phyloP scores from a whole-genome alignment of 2,329 filamentous ascomycete genomes.

The Pyricularia pennisetigena region DNA sequence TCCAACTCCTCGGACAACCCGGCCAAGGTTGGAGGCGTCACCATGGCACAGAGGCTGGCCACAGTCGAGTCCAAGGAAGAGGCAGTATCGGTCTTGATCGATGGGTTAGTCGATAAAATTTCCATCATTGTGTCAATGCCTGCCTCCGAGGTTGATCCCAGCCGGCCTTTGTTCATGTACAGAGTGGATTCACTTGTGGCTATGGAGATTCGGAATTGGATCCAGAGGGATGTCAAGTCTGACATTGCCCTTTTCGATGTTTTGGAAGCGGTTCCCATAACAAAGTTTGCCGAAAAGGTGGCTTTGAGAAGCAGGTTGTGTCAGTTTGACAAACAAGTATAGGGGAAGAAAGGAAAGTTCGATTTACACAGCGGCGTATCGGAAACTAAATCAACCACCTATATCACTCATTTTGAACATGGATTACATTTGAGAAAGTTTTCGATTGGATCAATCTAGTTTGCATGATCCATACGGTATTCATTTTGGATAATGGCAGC shows the following conservation, averaged over 20 bases:
- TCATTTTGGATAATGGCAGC: no score
- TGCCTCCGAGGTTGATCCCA: neutral
- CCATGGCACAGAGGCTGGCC: conserved; percentile 6
- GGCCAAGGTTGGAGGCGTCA: conserved; percentile 4
- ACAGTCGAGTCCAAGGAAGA: conserved; percentile 7
- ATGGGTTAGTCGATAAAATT: neutral
- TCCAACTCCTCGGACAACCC: conserved; percentile 1
- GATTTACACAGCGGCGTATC: no score
- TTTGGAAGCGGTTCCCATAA: neutral
- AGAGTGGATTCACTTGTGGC: conserved; percentile 32
- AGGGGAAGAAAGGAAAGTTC: neutral
- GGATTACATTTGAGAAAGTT: no score
- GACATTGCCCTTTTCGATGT: neutral
- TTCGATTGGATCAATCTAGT: no score
- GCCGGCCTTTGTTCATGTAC: conserved; percentile 9
- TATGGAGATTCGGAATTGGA: conserved; percentile 27
- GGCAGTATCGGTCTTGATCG: conserved; percentile 32
- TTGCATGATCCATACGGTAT: no score
- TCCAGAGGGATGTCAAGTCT: neutral
- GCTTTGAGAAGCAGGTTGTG: neutral
- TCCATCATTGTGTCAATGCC: conserved; percentile 5
- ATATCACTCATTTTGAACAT: no score
- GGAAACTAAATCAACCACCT: no score
- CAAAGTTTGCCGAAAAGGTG: neutral
- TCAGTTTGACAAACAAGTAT: neutral